Evolutionary conservation across 208 protist species (phyloP), one percentile per base, ranked within the genome.

Genomic region (Herpetomonas samuelpessoai): DNA sequence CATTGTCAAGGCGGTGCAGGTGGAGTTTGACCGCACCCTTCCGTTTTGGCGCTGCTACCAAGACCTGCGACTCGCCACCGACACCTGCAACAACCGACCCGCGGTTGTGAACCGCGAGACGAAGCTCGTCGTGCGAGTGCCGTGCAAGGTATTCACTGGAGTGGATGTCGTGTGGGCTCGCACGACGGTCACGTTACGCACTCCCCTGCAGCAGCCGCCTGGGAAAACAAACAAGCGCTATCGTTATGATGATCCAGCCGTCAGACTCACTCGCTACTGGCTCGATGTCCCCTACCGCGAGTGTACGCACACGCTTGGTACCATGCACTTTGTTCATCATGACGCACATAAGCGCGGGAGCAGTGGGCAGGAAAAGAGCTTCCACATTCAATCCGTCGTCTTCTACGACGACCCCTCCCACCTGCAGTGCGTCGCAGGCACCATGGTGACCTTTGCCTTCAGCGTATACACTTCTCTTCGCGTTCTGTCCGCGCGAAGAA

Each of bases 301-400:
- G 35, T 14, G 59, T 14, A 47, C 46, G 10, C 46, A 68, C 9
- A 66, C 14, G 16, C 69, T 92, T 35, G 76, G 79, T 18, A 89
- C 81, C 0, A 68, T 92, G 64, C 85, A 92, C 51, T 92, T 92
- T 71, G 85, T 92, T 2, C 81, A 92, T 57, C 57, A 66, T 26
- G 73, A 86, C 53, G 78, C 78, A 10, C 69, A 86, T 45, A 29
- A 62, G 35, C 55, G 50, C 22, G 38, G 24, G 19, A 68, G 59
- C 6, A 7, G 41, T 2, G 73, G 67, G 0, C 58, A 51, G 19
- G 67, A 75, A 18, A 22, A 60, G 44, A 92, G 86, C 56, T 92
- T 82, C 63, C 75, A 88, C 68, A 60, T 89, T n/a, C 81, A 89
- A 49, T 89, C 82, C 14, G 86, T 92, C 3, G 61, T 87, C 16